These are phyloP conservation scores for Stephania japonica DNA, from an alignment of 164 flowering plant species.

Conservation along the genomic window DNA sequence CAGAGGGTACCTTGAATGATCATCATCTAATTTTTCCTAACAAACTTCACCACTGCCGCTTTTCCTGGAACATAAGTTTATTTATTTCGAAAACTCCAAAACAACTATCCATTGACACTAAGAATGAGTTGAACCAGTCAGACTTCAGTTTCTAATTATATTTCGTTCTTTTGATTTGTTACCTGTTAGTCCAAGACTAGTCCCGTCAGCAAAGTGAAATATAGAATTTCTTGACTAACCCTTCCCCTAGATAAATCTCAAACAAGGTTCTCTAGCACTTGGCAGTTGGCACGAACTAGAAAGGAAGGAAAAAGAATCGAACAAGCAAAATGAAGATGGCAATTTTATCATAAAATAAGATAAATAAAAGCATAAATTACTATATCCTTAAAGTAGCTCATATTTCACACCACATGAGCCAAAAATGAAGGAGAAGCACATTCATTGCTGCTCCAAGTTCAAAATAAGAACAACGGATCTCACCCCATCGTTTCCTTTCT, in stretches of 20 bases:
- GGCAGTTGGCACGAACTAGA: not conserved
- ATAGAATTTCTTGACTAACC: not conserved
- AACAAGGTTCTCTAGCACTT: not conserved
- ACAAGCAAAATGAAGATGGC: not conserved
- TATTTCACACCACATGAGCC: not conserved
- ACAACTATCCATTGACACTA: not conserved
- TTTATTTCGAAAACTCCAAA: not conserved
- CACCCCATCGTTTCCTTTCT: conserved; percentile 97
- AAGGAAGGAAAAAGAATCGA: not conserved
- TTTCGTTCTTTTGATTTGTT: not conserved
- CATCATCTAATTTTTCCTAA: not conserved
- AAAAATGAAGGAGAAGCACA: not conserved
- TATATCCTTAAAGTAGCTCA: not conserved
- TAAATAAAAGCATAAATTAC: not conserved
- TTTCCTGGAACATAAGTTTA: not conserved
- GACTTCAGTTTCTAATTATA: not conserved
- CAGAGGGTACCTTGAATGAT: not conserved
- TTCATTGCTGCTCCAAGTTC: conserved; percentile 9
- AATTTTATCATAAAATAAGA: not conserved
- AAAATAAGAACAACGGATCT: conserved; percentile 19
- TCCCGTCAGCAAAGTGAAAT: not conserved
- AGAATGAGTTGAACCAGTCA: no score
- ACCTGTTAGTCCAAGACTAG: not conserved
- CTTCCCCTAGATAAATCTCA: not conserved
- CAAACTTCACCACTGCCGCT: not conserved